A percentile compares a stretch with the other conserved stretches of the same genome.
phyloP scores from a whole-genome alignment of 257 asterid species.

The Plantago major region DNA sequence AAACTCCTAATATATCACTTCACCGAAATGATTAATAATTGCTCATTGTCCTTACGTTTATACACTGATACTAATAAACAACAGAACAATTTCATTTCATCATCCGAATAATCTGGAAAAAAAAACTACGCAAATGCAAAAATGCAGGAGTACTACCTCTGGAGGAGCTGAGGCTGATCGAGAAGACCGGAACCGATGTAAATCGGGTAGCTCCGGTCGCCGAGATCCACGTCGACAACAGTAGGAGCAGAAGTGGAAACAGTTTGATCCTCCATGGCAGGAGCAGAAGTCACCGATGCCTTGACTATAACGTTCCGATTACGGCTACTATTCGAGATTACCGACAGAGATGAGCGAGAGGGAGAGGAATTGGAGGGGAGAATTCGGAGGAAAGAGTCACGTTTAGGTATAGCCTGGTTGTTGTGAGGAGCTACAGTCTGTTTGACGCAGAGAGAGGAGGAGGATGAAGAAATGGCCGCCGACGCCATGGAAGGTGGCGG shows the following conservation, averaged over 20 bases:
- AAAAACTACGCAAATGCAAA: no score
- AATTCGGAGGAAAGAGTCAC: conserved; percentile 31
- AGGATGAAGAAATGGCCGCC: conserved; percentile 32
- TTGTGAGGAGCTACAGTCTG: conserved; percentile 29
- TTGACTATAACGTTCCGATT: conserved; percentile 19
- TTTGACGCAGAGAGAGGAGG: conserved; percentile 47
- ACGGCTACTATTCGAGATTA: neutral
- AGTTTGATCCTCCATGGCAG: conserved; percentile 73
- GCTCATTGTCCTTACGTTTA: no score
- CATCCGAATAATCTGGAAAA: no score
- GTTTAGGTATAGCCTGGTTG: conserved; percentile 28
- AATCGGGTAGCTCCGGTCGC: conserved; percentile 94
- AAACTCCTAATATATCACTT: no score
- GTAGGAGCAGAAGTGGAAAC: conserved; percentile 42
- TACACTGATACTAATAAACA: no score
- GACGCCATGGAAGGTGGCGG: conserved; percentile 16
- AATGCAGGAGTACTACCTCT: conserved; percentile 38
- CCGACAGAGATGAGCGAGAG: neutral
- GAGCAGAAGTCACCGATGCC: conserved; percentile 51
- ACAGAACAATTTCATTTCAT: no score
- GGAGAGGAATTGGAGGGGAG: conserved; percentile 31
- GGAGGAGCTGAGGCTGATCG: conserved; percentile 73
- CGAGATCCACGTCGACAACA: conserved; percentile 84
- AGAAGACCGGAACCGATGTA: conserved; percentile 95
- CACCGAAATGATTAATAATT: no score